Evolutionary conservation across 306 rosid species (phyloP).

Genomic region (Luffa aegyptiaca): DNA sequence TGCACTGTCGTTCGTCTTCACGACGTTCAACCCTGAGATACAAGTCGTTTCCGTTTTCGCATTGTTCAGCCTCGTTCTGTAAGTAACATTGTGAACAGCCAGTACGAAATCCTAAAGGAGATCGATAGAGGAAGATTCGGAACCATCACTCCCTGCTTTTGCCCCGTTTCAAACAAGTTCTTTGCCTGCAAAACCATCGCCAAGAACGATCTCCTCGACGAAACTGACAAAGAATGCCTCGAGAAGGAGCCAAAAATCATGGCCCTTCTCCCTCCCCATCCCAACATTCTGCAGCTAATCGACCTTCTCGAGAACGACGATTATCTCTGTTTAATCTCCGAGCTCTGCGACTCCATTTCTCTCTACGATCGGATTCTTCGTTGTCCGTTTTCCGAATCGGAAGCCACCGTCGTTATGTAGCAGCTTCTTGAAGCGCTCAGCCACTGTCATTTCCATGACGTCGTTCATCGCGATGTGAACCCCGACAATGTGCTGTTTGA

Average conservation of each 20-base stretch:
- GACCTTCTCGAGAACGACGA: constrained; percentile 40
- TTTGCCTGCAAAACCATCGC: constrained; percentile 58
- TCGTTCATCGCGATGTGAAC: constrained; percentile 65
- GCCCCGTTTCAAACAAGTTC: constrained; percentile 19
- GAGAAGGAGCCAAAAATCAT: constrained; percentile 61
- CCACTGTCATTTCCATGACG: constrained; percentile 51
- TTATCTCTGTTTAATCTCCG: constrained; percentile 33
- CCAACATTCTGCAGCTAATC: constrained; percentile 41
- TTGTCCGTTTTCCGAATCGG: constrained; percentile 28
- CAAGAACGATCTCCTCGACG: constrained; percentile 40
- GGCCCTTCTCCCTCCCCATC: constrained; percentile 52
- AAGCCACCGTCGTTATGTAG: constrained; percentile 31
- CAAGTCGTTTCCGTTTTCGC: too few relatives aligned
- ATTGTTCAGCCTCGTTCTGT: too few relatives aligned
- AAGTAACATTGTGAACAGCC: constrained; percentile 22
- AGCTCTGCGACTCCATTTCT: constrained; percentile 44
- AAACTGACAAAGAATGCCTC: constrained; percentile 51
- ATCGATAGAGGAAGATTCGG: constrained; percentile 75
- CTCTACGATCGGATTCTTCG: constrained; percentile 56
- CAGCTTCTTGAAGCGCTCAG: constrained; percentile 46
- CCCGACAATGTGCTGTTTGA: constrained; percentile 71
- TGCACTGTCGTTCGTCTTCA: too few relatives aligned
- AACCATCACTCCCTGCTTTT: constrained; percentile 44
- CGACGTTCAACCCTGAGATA: too few relatives aligned
- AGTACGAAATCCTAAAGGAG: constrained; percentile 49